Evolutionary conservation across 179 eudicot genomes (phyloP).

Genomic region (Amaranthus tricolor): DNA sequence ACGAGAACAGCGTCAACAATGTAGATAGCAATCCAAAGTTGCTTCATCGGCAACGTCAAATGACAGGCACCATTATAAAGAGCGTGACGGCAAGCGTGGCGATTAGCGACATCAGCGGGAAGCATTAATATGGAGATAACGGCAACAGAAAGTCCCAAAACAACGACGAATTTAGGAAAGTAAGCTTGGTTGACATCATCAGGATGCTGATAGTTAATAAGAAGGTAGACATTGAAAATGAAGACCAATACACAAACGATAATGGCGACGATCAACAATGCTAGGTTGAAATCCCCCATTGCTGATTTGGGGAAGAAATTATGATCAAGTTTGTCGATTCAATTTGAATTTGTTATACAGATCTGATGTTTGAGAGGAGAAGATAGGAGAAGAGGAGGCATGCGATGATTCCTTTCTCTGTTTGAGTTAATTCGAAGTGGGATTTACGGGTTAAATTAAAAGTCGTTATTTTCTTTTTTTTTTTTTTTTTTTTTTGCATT

Average conservation of each 20-base stretch:
- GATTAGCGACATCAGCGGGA: constrained; percentile 94
- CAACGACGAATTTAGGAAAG: constrained; percentile 94
- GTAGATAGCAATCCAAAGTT: constrained; percentile 83
- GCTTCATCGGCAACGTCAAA: constrained; percentile 91
- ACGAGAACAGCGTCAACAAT: constrained; percentile 80
- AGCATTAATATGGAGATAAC: constrained; percentile 95
- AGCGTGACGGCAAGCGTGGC: constrained; percentile 91
- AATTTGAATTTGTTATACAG: no score
- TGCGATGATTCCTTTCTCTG: no score
- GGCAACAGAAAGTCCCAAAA: constrained; percentile 85
- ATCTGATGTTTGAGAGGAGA: no score
- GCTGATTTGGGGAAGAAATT: constrained; percentile 13
- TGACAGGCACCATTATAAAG: constrained; percentile 90
- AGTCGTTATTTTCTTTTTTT: no score
- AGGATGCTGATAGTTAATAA: constrained; percentile 92
- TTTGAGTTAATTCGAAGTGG: no score
- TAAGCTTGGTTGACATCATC: constrained; percentile 93
- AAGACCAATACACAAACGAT: constrained; percentile 71
- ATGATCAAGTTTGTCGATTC: no score
- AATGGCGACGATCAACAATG: constrained; percentile 81
- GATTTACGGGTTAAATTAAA: no score
- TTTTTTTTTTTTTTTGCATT: no score
- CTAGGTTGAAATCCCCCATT: constrained; percentile 98
- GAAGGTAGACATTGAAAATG: constrained; percentile 83
- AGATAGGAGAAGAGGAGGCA: no score